Conservation (phyloP, 78 protist species). For the Bigelowiella natans region DNA sequence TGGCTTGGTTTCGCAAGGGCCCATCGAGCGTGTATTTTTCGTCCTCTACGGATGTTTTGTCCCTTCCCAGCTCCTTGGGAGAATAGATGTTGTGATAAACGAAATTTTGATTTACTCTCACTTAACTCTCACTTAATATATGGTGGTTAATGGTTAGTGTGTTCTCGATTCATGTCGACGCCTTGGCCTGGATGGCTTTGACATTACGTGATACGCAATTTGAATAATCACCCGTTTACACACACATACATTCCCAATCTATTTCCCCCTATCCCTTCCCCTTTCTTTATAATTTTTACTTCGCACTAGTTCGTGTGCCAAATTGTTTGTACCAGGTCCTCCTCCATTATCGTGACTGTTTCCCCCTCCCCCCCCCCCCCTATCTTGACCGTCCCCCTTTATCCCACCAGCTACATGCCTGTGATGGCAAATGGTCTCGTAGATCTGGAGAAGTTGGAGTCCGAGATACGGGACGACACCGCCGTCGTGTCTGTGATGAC, state of each 20-base stretch:
- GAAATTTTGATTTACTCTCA: too few relatives aligned
- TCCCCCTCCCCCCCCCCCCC: not conserved
- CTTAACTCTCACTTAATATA: too few relatives aligned
- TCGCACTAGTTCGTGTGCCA: not conserved
- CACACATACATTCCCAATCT: too few relatives aligned
- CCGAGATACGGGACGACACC: slow-evolving; percentile 50
- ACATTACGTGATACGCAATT: too few relatives aligned
- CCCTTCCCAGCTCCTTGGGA: too few relatives aligned
- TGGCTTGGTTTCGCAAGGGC: too few relatives aligned
- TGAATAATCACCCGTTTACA: too few relatives aligned
- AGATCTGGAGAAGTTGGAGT: not conserved
- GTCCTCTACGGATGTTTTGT: too few relatives aligned
- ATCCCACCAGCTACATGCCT: not conserved
- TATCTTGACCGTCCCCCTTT: not conserved
- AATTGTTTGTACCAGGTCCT: not conserved
- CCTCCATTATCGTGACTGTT: not conserved
- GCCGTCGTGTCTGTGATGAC: slow-evolving; percentile 85
- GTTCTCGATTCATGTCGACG: slow-evolving; percentile 89
- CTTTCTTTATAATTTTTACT: not conserved
- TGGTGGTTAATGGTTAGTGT: too few relatives aligned
- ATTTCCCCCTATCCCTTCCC: not conserved
- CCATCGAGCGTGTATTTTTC: too few relatives aligned
- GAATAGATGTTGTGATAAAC: too few relatives aligned
- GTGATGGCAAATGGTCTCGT: not conserved
- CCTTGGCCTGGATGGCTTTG: slow-evolving; percentile 74